These are phyloP conservation scores for Dipteronia dyeriana DNA, from an alignment of 345 rosid species.

Conservation along the genomic window DNA sequence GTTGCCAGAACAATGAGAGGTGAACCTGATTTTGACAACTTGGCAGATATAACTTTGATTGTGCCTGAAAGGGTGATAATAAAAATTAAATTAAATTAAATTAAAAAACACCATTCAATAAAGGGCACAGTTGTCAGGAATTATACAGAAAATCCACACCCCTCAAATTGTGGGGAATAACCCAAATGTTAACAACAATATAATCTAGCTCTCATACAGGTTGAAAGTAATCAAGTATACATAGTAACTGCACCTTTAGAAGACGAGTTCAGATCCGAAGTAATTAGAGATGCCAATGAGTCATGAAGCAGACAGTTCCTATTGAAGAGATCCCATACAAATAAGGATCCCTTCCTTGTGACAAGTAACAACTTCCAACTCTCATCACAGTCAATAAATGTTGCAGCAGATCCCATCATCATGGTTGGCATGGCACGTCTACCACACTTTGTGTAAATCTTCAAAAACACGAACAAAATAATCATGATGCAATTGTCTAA, in stretches of 20 bases:
- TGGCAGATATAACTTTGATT: slow-evolving; percentile 88
- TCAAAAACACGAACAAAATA: slow-evolving; percentile 25
- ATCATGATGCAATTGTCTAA: background rate
- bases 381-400: slow-evolving; percentile 90
- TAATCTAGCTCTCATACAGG: slow-evolving; percentile 5
- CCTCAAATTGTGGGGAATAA: background rate
- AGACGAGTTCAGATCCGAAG: slow-evolving; percentile 52
- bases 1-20: slow-evolving; percentile 96
- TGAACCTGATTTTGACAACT: slow-evolving; percentile 88
- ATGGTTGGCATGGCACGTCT: slow-evolving; percentile 94
- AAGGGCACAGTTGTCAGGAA: slow-evolving; percentile 10
- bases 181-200: background rate
- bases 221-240: background rate
- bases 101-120: background rate
- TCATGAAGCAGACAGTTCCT: slow-evolving; percentile 75
- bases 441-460: slow-evolving; percentile 95
- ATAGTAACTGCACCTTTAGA: slow-evolving; percentile 48
- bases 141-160: background rate
- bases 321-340: slow-evolving; percentile 85
- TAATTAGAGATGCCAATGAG: slow-evolving; percentile 74
- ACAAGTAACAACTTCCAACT: slow-evolving; percentile 88
- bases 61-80: slow-evolving; percentile 49
- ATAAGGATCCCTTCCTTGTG: slow-evolving; percentile 82
- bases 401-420: slow-evolving; percentile 96
- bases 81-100: no score